Evolutionary conservation across 2,329 filamentous ascomycete species (phyloP), one percentile per base, ranked within the genome.

Genomic region (Chaetomiaceae sp.): DNA sequence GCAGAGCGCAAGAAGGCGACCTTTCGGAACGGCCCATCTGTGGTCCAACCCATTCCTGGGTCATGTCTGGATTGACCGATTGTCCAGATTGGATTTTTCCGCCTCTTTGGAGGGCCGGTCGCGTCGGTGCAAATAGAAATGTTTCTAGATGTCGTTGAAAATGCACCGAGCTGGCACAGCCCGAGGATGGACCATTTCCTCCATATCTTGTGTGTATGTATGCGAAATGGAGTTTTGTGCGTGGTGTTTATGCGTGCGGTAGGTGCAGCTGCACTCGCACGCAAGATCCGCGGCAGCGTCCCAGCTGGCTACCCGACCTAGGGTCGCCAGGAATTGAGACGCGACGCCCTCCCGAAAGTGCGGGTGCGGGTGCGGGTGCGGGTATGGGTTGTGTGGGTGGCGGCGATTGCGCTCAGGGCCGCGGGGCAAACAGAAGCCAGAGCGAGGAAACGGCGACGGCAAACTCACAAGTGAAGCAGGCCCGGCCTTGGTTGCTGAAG

Each of bases 401-500:
- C 48, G 51, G 48, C 51, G 47, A 51, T 33, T 41, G 56, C 50
- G 44, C 48, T 52, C 54, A 54, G 41, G 47, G 44, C 43, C 51
- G 53, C 54, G 47, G 55, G 55, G 54, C 46, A 56, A 59, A 59
- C 51, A 55, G 50, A 54, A 58, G 50, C 43, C 50, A 49, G 48
- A 50, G 54, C 52, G 51, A 53, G 48, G 40, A 41, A 54, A 57
- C 40, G 51, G 57, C 37, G 55, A 41, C 48, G 49, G 48, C 33
- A 51, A 59, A 76, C 73, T 70, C 65, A 76, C 73, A 76, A 63
- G 73, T 76, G 68, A 74, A 76, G 69, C 73, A 76, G 57, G 68
- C 69, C 58, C 72, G 71, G 52, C 62, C 65, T 58, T 58, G 57
- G 59, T 55, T 51, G 17, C 54, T 54, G 60, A 53, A 67, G 55